Conservation (phyloP, 1,284 basidiomycete genomes). For the Apiotrichum gamsii region DNA sequence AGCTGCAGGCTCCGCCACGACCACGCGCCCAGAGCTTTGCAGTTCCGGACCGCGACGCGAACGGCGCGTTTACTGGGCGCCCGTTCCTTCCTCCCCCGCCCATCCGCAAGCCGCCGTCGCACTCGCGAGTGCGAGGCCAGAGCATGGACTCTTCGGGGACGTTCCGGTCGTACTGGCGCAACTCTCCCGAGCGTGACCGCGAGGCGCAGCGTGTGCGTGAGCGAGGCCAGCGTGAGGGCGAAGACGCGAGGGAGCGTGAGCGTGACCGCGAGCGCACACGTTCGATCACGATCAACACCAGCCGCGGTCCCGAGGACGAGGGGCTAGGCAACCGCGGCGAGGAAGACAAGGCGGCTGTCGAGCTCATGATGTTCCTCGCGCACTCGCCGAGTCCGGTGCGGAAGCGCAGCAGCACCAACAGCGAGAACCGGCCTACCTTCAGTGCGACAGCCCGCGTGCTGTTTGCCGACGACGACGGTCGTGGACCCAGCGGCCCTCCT, state of each 20-base stretch:
- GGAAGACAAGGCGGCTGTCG: conserved; percentile 43
- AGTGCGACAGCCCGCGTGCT: conserved; percentile 34
- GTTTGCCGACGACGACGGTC: conserved; percentile 28
- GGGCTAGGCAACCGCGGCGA: conserved; percentile 17
- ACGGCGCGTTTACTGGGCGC: neutral
- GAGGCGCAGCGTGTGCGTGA: conserved; percentile 1
- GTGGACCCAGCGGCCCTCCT: neutral
- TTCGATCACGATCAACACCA: neutral
- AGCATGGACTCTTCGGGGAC: conserved; percentile 16
- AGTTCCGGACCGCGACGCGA: conserved; percentile 4
- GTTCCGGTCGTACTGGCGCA: conserved; percentile 15
- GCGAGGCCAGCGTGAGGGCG: conserved; percentile 4
- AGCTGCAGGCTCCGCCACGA: conserved; percentile 4
- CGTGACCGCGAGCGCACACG: conserved; percentile 1
- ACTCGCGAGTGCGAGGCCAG: conserved; percentile 6
- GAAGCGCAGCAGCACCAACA: conserved; percentile 11
- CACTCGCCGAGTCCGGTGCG: conserved; percentile 37
- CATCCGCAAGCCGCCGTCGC: neutral
- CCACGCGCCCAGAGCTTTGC: conserved; percentile 16
- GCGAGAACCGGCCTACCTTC: conserved; percentile 10
- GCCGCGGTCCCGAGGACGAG: conserved; percentile 1
- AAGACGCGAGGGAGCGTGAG: conserved; percentile 7
- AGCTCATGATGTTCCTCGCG: conserved; percentile 47
- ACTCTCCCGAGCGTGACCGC: neutral
- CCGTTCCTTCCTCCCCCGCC: conserved; percentile 5